Base-by-base conservation (phyloP, 2,329 filamentous ascomycete species). In the Aspergillus puulaauensis region DNA sequence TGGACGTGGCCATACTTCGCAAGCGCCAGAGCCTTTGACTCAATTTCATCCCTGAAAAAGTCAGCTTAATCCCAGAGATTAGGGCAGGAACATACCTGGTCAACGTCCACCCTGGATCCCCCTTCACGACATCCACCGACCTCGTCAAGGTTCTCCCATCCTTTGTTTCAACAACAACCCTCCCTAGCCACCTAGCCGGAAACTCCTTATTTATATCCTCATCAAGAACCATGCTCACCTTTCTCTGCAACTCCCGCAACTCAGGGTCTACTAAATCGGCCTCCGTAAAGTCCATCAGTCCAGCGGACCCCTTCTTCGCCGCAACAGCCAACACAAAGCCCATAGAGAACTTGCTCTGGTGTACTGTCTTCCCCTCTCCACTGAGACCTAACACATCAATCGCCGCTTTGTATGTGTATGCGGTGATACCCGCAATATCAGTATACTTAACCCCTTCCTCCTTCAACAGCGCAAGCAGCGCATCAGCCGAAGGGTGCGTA, bases 281-380 rank as follows among this genome's bases (percentile, higher is more conserved):
- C 52, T 70, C 69, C 1, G 66, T 69, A 17, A 71, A 72, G 44
- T 72, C 69, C 4, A 65, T 69, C 24, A 70, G 68, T 62, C 68
- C 69, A 44, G 69, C 70, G 23, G 66, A 65, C 0, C 68, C 67
- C 43, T 72, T 70, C 58, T 69, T 72, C 17, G 70, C 70, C 21
- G 67, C 66, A 27, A 72, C 61, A 2, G 69, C 70, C 8, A 72
- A 60, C 12, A 72, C 69, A 62, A 72, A 72, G 3, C 70, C 70
- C 68, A 72, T 72, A 0, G 68, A 69, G 57, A 72, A 72, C 49
- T 72, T 72, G 58, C 70, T 72, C 43, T 72, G 70, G 8, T 72
- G 70, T 8, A 72, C 70, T 2, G 70, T 72, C 46, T 71, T 66
- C 1, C 66, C 69, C 12, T 55, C 48, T 3, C 66, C 70, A 43